Conservation (phyloP, 257 asterid species). For the Jacaranda mimosifolia region DNA sequence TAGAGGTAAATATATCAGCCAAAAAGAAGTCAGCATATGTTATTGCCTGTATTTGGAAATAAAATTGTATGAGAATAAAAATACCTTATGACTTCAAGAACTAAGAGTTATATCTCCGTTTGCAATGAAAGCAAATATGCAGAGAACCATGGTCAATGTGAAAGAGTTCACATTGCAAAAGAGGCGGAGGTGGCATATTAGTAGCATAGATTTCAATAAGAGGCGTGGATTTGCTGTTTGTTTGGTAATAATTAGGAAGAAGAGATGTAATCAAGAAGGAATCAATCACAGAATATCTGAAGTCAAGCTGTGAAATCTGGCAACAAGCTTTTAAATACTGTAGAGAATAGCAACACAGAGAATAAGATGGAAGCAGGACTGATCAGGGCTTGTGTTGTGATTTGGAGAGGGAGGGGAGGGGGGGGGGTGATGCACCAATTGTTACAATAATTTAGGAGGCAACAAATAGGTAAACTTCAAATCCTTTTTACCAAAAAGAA, state of each 20-base stretch:
- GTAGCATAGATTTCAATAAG: slow-evolving; percentile 28
- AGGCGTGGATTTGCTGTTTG: slow-evolving; percentile 24
- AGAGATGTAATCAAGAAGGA: not conserved
- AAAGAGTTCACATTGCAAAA: slow-evolving; percentile 20
- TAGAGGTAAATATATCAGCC: slow-evolving; percentile 96
- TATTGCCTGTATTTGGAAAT: slow-evolving; percentile 74
- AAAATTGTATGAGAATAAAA: slow-evolving; percentile 39
- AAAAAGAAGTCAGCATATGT: slow-evolving; percentile 93
- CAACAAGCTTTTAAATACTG: slow-evolving; percentile 21
- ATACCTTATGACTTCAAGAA: not conserved
- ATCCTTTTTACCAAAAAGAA: slow-evolving; percentile 7
- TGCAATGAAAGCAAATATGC: not conserved
- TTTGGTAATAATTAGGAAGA: slow-evolving; percentile 19
- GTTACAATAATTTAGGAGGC: slow-evolving; percentile 18
- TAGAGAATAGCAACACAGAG: not conserved
- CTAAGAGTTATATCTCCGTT: slow-evolving; percentile 8
- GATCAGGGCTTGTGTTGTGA: not conserved
- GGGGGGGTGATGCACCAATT: not conserved
- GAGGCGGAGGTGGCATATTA: slow-evolving; percentile 8
- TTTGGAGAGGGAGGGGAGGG: no score
- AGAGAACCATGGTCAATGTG: slow-evolving; percentile 24
- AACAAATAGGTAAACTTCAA: slow-evolving; percentile 26
- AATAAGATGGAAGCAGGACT: slow-evolving; percentile 25
- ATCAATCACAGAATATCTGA: slow-evolving; percentile 7
- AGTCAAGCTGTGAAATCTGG: slow-evolving; percentile 24